phyloP scores from a whole-genome alignment of 176 grass and related monocot genomes.

The Dendrocalamus sinicus region DNA sequence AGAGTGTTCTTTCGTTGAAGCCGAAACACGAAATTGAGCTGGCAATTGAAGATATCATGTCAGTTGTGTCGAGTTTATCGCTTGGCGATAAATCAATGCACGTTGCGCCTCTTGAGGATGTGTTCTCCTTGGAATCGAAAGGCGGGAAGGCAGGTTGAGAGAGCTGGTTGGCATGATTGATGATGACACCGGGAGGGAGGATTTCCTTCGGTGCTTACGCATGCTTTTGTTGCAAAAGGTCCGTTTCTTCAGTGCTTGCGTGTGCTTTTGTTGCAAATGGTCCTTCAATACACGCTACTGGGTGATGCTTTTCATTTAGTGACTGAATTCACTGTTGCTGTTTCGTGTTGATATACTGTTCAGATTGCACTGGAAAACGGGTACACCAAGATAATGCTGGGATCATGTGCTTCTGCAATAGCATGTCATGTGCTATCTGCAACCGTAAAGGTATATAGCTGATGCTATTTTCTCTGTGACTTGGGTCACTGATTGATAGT shows the following conservation, averaged over 20 bases:
- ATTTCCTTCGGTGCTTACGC: slow-evolving; percentile 64
- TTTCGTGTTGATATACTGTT: slow-evolving; percentile 38
- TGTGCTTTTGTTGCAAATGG: slow-evolving; percentile 47
- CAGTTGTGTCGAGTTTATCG: slow-evolving; percentile 50
- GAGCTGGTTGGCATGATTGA: slow-evolving; percentile 52
- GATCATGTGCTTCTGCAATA: slow-evolving; percentile 78
- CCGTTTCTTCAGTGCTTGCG: slow-evolving; percentile 35
- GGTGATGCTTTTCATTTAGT: background rate
- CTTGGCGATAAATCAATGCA: slow-evolving; percentile 58
- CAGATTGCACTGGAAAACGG: slow-evolving; percentile 80
- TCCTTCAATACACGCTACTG: background rate
- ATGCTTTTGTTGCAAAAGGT: slow-evolving; percentile 87
- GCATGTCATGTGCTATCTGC: slow-evolving; percentile 82
- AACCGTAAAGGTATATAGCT: slow-evolving; percentile 72
- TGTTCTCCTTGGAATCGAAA: slow-evolving; percentile 50
- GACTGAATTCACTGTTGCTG: background rate
- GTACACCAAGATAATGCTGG: slow-evolving; percentile 80
- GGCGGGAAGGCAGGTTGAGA: slow-evolving; percentile 42
- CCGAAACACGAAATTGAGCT: slow-evolving; percentile 33
- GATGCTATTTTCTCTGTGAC: background rate
- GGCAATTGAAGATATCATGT: slow-evolving; percentile 56
- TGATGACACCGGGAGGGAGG: slow-evolving; percentile 85
- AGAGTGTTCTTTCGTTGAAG: slow-evolving; percentile 43
- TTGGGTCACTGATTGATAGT: background rate
- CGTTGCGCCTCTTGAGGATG: slow-evolving; percentile 51